Conservation (phyloP, 495 filamentous ascomycete genomes). For the Bacidia gigantensis region DNA sequence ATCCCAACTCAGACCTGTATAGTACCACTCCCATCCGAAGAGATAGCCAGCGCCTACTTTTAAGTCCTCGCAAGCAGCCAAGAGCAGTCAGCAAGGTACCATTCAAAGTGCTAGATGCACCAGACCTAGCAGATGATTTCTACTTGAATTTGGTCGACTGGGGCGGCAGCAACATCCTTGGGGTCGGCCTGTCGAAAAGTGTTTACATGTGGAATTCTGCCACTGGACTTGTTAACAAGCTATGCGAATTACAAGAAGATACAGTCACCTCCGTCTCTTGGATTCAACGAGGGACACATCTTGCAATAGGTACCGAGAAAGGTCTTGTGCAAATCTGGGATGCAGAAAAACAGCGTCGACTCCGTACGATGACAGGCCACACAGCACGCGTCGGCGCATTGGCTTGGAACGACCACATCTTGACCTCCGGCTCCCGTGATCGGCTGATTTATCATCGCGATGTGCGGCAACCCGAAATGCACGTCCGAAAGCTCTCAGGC, state of each 20-base stretch:
- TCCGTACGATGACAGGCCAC: conserved; percentile 94
- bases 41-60: conserved; percentile 77
- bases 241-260: conserved; percentile 87
- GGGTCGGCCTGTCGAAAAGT: conserved; percentile 78
- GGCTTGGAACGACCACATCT: conserved; percentile 95
- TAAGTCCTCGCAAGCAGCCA: conserved; percentile 76
- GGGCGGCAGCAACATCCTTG: conserved; percentile 89
- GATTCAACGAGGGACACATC: conserved; percentile 91
- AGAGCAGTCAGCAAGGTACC: conserved; percentile 88
- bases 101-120: conserved; percentile 94
- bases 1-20: conserved; percentile 82
- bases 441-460: conserved; percentile 89
- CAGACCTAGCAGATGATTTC: conserved; percentile 91
- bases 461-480: conserved; percentile 86
- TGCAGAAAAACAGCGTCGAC: conserved; percentile 64
- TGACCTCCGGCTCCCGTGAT: conserved; percentile 90
- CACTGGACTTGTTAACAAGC: conserved; percentile 71
- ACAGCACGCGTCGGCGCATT: conserved; percentile 80
- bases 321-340: conserved; percentile 97
- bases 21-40: conserved; percentile 83
- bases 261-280: conserved; percentile 92
- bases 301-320: conserved; percentile 86
- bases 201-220: conserved; percentile 99
- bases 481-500: conserved; percentile 67
- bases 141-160: conserved; percentile 96